phyloP scores from a whole-genome alignment of 1,284 basidiomycete genomes.

The Microbotryum violaceum region DNA sequence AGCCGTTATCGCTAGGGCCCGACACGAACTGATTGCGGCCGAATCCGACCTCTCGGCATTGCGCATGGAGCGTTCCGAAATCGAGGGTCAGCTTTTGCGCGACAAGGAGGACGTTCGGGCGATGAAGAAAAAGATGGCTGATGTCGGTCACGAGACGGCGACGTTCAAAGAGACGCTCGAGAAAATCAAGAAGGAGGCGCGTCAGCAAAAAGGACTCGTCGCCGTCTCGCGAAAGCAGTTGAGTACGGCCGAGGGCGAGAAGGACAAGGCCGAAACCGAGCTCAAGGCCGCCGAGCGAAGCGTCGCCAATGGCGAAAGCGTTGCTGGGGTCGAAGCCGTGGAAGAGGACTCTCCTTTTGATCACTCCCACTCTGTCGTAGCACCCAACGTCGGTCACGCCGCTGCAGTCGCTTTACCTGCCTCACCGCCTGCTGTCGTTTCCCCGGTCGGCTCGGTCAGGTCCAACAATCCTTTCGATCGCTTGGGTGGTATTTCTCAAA shows the following conservation, averaged over 20 bases:
- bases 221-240: conserved; percentile 95
- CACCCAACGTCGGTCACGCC: conserved; percentile 18
- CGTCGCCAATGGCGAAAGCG: conserved; percentile 2
- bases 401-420: conserved; percentile 59
- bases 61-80: conserved; percentile 81
- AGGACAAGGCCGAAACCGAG: conserved; percentile 63
- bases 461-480: conserved; percentile 93
- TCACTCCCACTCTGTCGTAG: conserved; percentile 24
- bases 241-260: conserved; percentile 70
- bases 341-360: conserved; percentile 18
- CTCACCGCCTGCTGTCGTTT: conserved; percentile 50
- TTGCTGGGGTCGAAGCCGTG: conserved; percentile 5
- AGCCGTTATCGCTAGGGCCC: conserved; percentile 63
- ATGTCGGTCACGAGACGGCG: conserved; percentile 67
- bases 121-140: conserved; percentile 73
- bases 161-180: conserved; percentile 68
- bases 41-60: conserved; percentile 89
- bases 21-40: conserved; percentile 74
- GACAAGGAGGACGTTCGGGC: conserved; percentile 93
- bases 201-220: conserved; percentile 89
- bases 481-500: conserved; percentile 48
- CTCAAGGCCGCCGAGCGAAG: conserved; percentile 16
- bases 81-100: conserved; percentile 75
- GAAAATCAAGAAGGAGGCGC: conserved; percentile 83
- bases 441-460: conserved; percentile 48